Evolutionary conservation across 345 rosid genomes (phyloP), one percentile per base, ranked within the genome.

Genomic region (Salix koriyanagi): DNA sequence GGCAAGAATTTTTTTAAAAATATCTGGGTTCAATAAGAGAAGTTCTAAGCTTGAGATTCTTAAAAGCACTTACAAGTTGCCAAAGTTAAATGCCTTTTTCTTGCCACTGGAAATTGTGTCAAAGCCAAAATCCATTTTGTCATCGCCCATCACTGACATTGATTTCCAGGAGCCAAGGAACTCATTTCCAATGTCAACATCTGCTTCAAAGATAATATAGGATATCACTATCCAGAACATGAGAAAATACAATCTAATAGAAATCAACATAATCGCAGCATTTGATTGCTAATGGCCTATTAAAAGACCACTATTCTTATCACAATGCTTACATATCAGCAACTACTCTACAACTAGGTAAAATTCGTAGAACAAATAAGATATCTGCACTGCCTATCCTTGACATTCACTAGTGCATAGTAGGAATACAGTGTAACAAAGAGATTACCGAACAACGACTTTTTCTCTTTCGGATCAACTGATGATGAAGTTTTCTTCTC

Each of bases 161-260:
- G 75, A 82, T 76, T 89, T 88, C 97, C 98, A 96, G 72, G 94
- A 89, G 82, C 84, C 76, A 37, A 89, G 83, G 76, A 89, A 90
- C 46, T 91, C 97, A 69, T 87, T 88, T 80, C 97, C 98, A 84
- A 89, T 82, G 54, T 87, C 93, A 21, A 87, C 90, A 76, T 89
- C 99, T 91, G 90, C 85, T 74, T 52, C 44, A 39, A 65, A 75
- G 50, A 37, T 18, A 56, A 44, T 25, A 21, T 44, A 67, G 42
- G 65, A 67, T 30, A 46, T 66, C 68, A 72, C 12, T 58, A 34
- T 9, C 26, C 3, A 56, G 42, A 19, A 36, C 50, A 21, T 4
- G 23, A 56, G 39, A 25, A 18, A 48, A 28, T 61, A 16, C 14
- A 76, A 76, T 28, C 48, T 69, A 41, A 39, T 18, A 61, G 9